phyloP scores from a whole-genome alignment of 2,329 filamentous ascomycete genomes.

The Pseudogymnoascus sp. region DNA sequence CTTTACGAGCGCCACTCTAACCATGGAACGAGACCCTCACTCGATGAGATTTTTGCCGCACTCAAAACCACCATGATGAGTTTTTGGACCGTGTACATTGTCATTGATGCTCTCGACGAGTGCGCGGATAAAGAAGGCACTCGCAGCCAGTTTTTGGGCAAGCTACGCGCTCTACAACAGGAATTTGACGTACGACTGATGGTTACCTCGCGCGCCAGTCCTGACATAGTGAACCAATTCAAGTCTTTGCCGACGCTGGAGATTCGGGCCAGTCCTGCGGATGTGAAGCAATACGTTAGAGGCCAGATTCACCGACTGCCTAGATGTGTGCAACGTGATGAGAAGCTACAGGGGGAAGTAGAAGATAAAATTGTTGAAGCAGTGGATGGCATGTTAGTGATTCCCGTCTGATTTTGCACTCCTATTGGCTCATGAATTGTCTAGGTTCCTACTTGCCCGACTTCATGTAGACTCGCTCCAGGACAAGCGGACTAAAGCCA shows the following conservation, averaged over 20 bases:
- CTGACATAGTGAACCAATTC: slow-evolving; percentile 52
- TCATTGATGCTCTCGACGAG: slow-evolving; percentile 20
- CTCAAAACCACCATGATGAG: slow-evolving; percentile 14
- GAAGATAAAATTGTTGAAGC: background rate
- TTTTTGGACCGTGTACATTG: slow-evolving; percentile 17
- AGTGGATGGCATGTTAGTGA: slow-evolving; percentile 7
- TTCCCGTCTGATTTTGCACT: background rate
- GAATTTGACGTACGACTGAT: background rate
- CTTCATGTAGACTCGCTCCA: background rate
- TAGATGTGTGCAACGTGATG: background rate
- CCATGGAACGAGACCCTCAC: background rate
- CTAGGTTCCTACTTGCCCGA: background rate
- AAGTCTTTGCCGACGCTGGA: slow-evolving; percentile 17
- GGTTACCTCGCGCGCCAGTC: slow-evolving; percentile 28
- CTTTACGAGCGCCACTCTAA: background rate
- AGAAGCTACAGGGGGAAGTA: background rate
- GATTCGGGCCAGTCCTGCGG: background rate
- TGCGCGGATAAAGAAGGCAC: slow-evolving; percentile 5
- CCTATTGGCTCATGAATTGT: background rate
- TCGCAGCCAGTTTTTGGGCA: background rate
- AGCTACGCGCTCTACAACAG: background rate
- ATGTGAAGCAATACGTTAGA: background rate
- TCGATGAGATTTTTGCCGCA: slow-evolving; percentile 15
- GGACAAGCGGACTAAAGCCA: background rate
- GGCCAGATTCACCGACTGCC: background rate